phyloP scores from a whole-genome alignment of 2,329 filamentous ascomycete species.

The Salinomyces thailandicus region DNA sequence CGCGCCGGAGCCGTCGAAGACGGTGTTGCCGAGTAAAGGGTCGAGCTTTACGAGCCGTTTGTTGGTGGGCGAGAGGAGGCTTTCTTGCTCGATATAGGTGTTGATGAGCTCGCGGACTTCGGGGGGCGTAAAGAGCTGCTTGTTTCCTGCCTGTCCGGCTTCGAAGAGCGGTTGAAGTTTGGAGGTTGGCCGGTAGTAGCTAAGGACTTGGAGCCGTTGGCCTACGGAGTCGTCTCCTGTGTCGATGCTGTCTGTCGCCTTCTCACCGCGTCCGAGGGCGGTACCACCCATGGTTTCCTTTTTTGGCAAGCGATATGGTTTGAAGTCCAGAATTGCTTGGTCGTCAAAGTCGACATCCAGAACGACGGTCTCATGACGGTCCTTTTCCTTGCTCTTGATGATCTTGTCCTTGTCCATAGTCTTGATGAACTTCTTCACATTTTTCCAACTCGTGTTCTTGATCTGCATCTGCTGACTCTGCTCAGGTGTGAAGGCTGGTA shows the following conservation, averaged over 20 bases:
- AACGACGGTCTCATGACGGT: conserved; percentile 53
- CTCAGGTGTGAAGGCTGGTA: conserved; percentile 48
- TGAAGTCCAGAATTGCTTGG: conserved; percentile 43
- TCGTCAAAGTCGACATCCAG: conserved; percentile 56
- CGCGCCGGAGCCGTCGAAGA: conserved; percentile 44
- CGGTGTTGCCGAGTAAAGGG: conserved; percentile 51
- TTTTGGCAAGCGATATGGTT: conserved; percentile 52
- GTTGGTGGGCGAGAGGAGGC: conserved; percentile 47
- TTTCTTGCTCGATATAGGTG: conserved; percentile 48
- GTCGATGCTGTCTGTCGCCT: conserved; percentile 30
- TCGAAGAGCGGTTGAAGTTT: conserved; percentile 47
- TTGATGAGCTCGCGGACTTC: conserved; percentile 49
- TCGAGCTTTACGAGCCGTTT: conserved; percentile 52
- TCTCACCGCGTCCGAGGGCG: conserved; percentile 23
- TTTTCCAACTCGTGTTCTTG: conserved; percentile 63
- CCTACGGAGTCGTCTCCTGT: conserved; percentile 32
- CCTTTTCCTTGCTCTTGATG: conserved; percentile 55
- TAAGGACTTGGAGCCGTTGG: conserved; percentile 41
- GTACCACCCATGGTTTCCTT: conserved; percentile 40
- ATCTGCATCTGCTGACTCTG: conserved; percentile 51
- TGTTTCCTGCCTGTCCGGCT: conserved; percentile 17
- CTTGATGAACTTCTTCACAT: conserved; percentile 59
- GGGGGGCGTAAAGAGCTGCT: conserved; percentile 45
- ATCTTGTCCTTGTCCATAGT: conserved; percentile 52
- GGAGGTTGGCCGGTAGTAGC: conserved; percentile 46